A percentile compares a stretch with the other conserved stretches of the same genome.
phyloP scores from a whole-genome alignment of 2,329 filamentous ascomycete species.

The Uncinocarpus reesii region DNA sequence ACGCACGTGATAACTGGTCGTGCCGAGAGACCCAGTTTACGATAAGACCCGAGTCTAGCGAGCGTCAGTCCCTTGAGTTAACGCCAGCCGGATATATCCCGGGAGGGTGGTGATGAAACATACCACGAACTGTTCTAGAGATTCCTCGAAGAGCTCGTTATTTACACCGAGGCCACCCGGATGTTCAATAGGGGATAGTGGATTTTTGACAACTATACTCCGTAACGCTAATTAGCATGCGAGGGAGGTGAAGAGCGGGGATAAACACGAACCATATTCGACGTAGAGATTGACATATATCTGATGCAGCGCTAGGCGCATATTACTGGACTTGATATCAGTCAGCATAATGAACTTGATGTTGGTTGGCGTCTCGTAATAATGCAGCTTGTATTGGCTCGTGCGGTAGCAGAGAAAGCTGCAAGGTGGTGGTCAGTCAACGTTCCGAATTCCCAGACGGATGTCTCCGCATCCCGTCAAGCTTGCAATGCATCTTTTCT shows the following conservation, averaged over 20 bases:
- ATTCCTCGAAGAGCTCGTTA: conserved; percentile 55
- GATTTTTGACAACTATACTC: conserved; percentile 58
- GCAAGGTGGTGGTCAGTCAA: conserved; percentile 17
- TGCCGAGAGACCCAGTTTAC: conserved; percentile 4
- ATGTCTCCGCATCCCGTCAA: not conserved
- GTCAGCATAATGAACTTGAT: conserved; percentile 96
- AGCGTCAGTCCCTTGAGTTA: conserved; percentile 3
- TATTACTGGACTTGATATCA: conserved; percentile 76
- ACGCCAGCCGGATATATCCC: not conserved
- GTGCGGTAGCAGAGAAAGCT: conserved; percentile 92
- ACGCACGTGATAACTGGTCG: not conserved
- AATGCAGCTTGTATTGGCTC: conserved; percentile 93
- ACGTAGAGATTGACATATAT: conserved; percentile 98
- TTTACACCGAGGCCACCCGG: conserved; percentile 52
- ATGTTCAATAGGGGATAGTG: conserved; percentile 52
- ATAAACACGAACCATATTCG: conserved; percentile 59
- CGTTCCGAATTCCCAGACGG: not conserved
- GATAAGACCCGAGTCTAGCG: conserved; percentile 15
- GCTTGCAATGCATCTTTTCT: not conserved
- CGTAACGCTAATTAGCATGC: conserved; percentile 2
- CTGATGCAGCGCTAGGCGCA: conserved; percentile 90
- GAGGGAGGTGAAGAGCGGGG: not conserved
- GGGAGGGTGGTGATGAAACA: not conserved
- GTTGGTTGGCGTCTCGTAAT: conserved; percentile 94
- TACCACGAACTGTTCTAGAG: conserved; percentile 44